Evolutionary conservation across 2,329 filamentous ascomycete genomes (phyloP).

Genomic region (Alternaria conjuncta): DNA sequence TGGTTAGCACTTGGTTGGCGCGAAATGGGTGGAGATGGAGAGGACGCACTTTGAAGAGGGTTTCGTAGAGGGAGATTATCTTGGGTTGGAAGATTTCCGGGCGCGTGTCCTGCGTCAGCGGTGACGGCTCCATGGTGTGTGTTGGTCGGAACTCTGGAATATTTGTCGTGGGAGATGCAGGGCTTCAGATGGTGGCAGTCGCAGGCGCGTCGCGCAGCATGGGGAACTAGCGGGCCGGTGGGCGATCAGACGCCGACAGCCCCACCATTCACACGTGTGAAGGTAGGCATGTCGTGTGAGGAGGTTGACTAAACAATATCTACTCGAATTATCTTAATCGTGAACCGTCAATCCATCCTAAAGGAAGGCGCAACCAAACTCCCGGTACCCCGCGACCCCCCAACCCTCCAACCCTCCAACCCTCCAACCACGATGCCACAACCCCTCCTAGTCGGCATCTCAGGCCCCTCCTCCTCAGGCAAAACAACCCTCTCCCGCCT

Average conservation of each 20-base stretch:
- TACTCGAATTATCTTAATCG: neutral
- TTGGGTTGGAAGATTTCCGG: slow-evolving; percentile 94
- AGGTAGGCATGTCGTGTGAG: neutral
- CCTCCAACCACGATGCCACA: slow-evolving; percentile 25
- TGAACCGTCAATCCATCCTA: neutral
- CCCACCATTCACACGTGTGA: slow-evolving; percentile 16
- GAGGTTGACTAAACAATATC: neutral
- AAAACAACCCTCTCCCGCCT: slow-evolving; percentile 93
- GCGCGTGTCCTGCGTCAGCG: slow-evolving; percentile 88
- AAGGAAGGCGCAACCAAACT: neutral
- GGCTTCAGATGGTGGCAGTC: neutral
- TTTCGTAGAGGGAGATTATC: slow-evolving; percentile 87
- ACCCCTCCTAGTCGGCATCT: slow-evolving; percentile 75
- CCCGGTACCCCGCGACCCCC: neutral
- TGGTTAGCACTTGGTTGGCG: slow-evolving; percentile 19
- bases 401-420: neutral
- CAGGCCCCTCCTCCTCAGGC: slow-evolving; percentile 88
- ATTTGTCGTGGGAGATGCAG: neutral
- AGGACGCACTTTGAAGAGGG: slow-evolving; percentile 68
- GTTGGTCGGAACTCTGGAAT: neutral
- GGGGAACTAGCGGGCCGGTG: slow-evolving; percentile 9
- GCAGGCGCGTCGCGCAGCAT: slow-evolving; percentile 7
- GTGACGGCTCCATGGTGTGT: slow-evolving; percentile 87
- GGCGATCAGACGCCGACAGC: slow-evolving; percentile 14
- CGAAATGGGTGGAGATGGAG: neutral